Base-by-base conservation (phyloP, 805 yeast species). In the Sugiyamaella chiloensis region DNA sequence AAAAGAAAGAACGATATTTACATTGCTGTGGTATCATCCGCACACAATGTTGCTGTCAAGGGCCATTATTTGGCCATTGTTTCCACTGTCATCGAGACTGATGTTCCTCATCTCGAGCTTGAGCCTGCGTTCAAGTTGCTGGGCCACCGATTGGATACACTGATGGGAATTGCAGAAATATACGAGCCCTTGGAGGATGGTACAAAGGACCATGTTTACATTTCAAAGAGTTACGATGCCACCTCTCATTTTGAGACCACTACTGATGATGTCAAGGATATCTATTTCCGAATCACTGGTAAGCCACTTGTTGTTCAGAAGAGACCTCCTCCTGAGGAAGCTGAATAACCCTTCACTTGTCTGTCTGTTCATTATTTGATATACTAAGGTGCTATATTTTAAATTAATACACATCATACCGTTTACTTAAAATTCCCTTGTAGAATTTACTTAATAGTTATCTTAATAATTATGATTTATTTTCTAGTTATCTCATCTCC, bases 181-280 rank as follows among this genome's bases (percentile, higher is more conserved):
- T 88, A 84, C 60, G 96, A 86, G 67, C 98, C 99, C 11, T 63
- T 72, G 9, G 85, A 79, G 31, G 95, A 88, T 63, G 99, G 99
- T 8, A 72, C 83, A 14, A 72, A 76, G 52, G 90, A 85, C 65
- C 80, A 84, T 48, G 80, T 93, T 42, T 93, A 70, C 68, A 75
- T 93, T 49, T 88, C 97, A 31, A 85, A 79, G 70, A 85, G 95
- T 50, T 93, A 89, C 65, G 99, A 93, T 65, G 85, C 98, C 1
- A 77, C 95, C 7, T 88, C 96, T 7, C 99, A 93, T 70, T 93
- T 93, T 65, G 99, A 93, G 69, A 73, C 90, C 36, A 86, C 96
- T 60, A 93, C 99, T 32, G 98, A 93, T 65, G 98, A 93, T 66
- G 95, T 93, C 58, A 89, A 88, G 69, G 96, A 91, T 66, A 77